These are phyloP conservation scores for Epichloe sibirici DNA, from an alignment of 2,329 filamentous ascomycete genomes.

Conservation along the genomic window DNA sequence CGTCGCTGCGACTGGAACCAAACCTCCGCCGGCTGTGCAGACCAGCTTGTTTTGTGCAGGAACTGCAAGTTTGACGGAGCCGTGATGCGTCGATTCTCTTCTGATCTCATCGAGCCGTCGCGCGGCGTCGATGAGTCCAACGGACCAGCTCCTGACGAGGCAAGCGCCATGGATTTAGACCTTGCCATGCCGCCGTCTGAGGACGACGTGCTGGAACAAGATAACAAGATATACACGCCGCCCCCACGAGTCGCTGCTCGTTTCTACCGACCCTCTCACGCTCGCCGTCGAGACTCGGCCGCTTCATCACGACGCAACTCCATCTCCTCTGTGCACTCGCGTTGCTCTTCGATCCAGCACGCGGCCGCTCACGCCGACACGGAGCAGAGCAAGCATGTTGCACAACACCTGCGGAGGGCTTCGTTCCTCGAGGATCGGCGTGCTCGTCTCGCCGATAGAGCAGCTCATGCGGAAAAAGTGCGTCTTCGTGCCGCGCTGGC, in stretches of 20 bases:
- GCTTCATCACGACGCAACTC: conserved; percentile 71
- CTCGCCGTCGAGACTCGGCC: conserved; percentile 61
- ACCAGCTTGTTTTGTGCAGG: not conserved
- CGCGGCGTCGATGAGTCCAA: conserved; percentile 26
- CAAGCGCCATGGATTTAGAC: conserved; percentile 22
- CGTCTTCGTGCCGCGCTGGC: conserved; percentile 61
- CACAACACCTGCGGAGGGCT: conserved; percentile 66
- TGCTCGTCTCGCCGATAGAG: conserved; percentile 65
- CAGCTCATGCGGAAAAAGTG: conserved; percentile 74
- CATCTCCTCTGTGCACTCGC: conserved; percentile 62
- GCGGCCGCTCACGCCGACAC: conserved; percentile 33
- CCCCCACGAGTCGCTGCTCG: conserved; percentile 68
- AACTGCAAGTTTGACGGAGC: conserved; percentile 3
- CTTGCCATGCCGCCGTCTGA: conserved; percentile 26
- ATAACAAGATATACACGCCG: conserved; percentile 39
- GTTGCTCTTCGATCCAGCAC: conserved; percentile 47
- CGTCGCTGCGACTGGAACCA: not conserved
- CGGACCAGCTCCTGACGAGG: conserved; percentile 17
- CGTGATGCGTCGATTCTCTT: conserved; percentile 31
- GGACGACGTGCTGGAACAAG: conserved; percentile 23
- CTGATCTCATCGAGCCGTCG: conserved; percentile 29
- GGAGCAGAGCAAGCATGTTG: conserved; percentile 65
- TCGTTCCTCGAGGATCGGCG: conserved; percentile 74
- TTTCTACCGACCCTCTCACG: conserved; percentile 57
- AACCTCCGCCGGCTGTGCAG: not conserved